Base-by-base conservation (phyloP, 129 eudicot species). In the Ambrosia trifida region DNA sequence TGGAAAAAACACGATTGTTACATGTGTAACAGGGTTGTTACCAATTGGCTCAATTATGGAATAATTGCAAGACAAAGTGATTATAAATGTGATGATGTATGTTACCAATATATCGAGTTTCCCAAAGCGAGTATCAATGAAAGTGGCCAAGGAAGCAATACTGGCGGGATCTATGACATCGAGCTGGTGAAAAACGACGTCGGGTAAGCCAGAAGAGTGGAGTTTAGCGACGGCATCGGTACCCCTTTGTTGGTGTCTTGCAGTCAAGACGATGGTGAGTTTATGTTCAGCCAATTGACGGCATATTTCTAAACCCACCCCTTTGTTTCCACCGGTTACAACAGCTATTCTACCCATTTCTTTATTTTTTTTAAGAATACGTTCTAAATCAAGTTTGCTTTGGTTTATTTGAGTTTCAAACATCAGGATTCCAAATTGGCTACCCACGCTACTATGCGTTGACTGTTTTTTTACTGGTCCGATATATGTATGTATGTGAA, bases 311-410 rank as follows among this genome's bases (percentile, higher is more conserved):
- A 81, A 59, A 35, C 85, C 86, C 11, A 82, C 24, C 31, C 86
- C 86, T 82, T 82, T 82, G 83, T 82, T 82, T 31, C 80, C 80
- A 46, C 86, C 86, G 13, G 83, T 82, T 28, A 81, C 81, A 69
- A 81, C 75, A 10, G 81, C 85, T 30, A 76, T 53, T 70, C 81
- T n/a, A n/a, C n/a, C n/a, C n/a, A n/a, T n/a, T n/a, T n/a, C n/a
- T n/a, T n/a, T n/a, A n/a, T n/a, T n/a, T n/a, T n/a, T n/a, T n/a
- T n/a, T n/a, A n/a, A n/a, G n/a, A n/a, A n/a, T n/a, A n/a, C n/a
- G n/a, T n/a, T n/a, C n/a, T n/a, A 20, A 19, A 50, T 9, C 12
- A n/a, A 38, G 31, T 50, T 36, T 51, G 46, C n/a, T 24, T 14
- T 40, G 5, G 28, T 24, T 24, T 24, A 44, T 28, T 31, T 14